These are phyloP conservation scores for Leptomonas pyrrhocoris DNA, from an alignment of 208 protist species.

Conservation along the genomic window DNA sequence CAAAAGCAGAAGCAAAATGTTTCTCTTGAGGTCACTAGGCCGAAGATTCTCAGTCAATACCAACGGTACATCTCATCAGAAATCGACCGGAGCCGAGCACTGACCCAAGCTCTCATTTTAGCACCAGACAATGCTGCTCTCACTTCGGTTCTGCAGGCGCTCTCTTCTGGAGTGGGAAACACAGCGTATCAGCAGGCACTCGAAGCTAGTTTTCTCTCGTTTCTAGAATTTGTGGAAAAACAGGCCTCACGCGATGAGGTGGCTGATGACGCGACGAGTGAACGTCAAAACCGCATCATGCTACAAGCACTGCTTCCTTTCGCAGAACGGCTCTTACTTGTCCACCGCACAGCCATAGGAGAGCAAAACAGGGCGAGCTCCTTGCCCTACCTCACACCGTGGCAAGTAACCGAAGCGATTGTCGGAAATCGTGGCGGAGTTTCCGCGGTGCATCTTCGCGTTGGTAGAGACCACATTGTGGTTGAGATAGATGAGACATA, in stretches of 20 bases:
- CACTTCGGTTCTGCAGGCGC: slow-evolving; percentile 76
- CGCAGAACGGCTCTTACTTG: slow-evolving; percentile 66
- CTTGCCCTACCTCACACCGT: slow-evolving; percentile 54
- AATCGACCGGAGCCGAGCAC: slow-evolving; percentile 45
- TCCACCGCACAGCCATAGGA: slow-evolving; percentile 66
- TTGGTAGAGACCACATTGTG: slow-evolving; percentile 71
- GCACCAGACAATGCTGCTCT: slow-evolving; percentile 52
- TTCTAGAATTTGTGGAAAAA: slow-evolving; percentile 57
- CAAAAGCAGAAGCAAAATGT: not conserved
- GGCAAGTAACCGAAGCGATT: slow-evolving; percentile 77
- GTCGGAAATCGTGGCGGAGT: slow-evolving; percentile 73
- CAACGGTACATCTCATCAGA: slow-evolving; percentile 55
- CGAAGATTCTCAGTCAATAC: slow-evolving; percentile 54
- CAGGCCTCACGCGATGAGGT: slow-evolving; percentile 54
- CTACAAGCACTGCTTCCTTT: slow-evolving; percentile 79
- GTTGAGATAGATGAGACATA: slow-evolving; percentile 82
- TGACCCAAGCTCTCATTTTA: slow-evolving; percentile 41
- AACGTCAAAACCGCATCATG: slow-evolving; percentile 88
- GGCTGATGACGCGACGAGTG: slow-evolving; percentile 70
- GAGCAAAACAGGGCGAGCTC: slow-evolving; percentile 30
- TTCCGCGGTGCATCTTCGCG: slow-evolving; percentile 65
- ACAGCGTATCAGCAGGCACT: slow-evolving; percentile 58
- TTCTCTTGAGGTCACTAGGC: not conserved
- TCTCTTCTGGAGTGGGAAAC: slow-evolving; percentile 77
- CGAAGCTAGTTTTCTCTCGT: slow-evolving; percentile 57